phyloP scores from a whole-genome alignment of 2,329 filamentous ascomycete species.

The Cladosporium sp. region DNA sequence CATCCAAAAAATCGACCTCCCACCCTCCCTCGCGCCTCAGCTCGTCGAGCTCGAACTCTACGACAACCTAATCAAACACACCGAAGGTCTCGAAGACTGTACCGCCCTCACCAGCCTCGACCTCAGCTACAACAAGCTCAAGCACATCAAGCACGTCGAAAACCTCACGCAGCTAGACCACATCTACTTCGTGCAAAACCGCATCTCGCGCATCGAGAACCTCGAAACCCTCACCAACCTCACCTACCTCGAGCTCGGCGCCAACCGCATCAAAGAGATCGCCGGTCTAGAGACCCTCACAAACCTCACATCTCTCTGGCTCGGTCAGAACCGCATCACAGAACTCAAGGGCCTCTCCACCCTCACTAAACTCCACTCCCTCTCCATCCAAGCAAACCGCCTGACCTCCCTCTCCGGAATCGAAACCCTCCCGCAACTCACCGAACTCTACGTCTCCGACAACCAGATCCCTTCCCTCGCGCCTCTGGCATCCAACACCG shows the following conservation, averaged over 20 bases:
- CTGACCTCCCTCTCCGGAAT: conserved; percentile 75
- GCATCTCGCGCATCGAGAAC: conserved; percentile 82
- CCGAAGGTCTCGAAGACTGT: conserved; percentile 76
- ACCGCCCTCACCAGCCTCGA: conserved; percentile 74
- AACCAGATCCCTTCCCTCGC: conserved; percentile 77
- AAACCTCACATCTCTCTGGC: conserved; percentile 83
- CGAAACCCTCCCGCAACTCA: conserved; percentile 66
- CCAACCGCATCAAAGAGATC: conserved; percentile 86
- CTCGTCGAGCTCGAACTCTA: conserved; percentile 88
- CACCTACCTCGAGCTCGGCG: conserved; percentile 82
- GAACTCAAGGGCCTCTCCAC: conserved; percentile 72
- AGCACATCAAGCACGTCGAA: conserved; percentile 86
- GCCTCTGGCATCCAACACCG: conserved; percentile 54
- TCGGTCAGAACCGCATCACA: conserved; percentile 95
- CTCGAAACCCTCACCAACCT: conserved; percentile 71
- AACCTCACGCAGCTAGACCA: conserved; percentile 76
- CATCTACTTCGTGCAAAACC: conserved; percentile 91
- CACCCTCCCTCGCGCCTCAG: conserved; percentile 60
- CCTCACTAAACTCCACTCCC: conserved; percentile 74
- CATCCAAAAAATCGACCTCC: conserved; percentile 74
- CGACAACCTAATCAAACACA: conserved; percentile 88
- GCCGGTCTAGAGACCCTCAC: conserved; percentile 74
- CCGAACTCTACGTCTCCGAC: conserved; percentile 94
- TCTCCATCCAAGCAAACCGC: conserved; percentile 94
- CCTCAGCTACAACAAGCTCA: conserved; percentile 98